These are phyloP conservation scores for Tulasnella sp. DNA, from an alignment of 768 basidiomycete genomes.

Conservation along the genomic window DNA sequence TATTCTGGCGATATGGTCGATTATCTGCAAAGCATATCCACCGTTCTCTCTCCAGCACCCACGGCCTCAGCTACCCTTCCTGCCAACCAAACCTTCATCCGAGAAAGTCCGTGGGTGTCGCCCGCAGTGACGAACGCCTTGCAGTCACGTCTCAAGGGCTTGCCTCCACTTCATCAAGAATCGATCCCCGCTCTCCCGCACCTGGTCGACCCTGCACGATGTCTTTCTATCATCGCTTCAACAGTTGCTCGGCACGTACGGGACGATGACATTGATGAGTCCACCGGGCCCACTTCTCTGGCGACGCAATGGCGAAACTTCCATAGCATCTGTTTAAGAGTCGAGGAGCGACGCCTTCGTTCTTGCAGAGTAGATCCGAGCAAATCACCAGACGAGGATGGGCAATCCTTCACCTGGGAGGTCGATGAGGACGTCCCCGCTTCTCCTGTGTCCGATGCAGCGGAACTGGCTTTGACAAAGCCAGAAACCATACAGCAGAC, in stretches of 20 bases:
- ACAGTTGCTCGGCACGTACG: slow-evolving; percentile 65
- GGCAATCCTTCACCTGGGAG: not conserved
- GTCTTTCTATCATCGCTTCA: slow-evolving; percentile 71
- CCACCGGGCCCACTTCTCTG: not conserved
- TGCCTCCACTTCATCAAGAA: slow-evolving; percentile 62
- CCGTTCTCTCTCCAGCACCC: not conserved
- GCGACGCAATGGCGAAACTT: not conserved
- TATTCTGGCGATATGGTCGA: slow-evolving; percentile 56
- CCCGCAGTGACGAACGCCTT: not conserved
- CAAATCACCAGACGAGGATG: not conserved
- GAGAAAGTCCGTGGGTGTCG: slow-evolving; percentile 1
- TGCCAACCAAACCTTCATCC: not conserved
- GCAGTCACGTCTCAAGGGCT: slow-evolving; percentile 30
- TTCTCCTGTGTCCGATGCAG: not conserved
- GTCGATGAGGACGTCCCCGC: not conserved
- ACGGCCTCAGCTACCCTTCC: not conserved
- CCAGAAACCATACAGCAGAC: not conserved
- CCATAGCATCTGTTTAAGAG: not conserved
- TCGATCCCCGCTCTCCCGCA: slow-evolving; percentile 69
- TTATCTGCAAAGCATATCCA: slow-evolving; percentile 46
- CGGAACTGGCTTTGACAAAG: not conserved
- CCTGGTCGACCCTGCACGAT: slow-evolving; percentile 70
- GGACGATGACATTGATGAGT: not conserved
- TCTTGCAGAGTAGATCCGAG: not conserved
- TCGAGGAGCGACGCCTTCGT: not conserved